A percentile compares a stretch with the other conserved stretches of the same genome.
Evolutionary conservation across 169 alveolate species (phyloP).

Genomic region (Pseudocohnilembus persalinus): DNA sequence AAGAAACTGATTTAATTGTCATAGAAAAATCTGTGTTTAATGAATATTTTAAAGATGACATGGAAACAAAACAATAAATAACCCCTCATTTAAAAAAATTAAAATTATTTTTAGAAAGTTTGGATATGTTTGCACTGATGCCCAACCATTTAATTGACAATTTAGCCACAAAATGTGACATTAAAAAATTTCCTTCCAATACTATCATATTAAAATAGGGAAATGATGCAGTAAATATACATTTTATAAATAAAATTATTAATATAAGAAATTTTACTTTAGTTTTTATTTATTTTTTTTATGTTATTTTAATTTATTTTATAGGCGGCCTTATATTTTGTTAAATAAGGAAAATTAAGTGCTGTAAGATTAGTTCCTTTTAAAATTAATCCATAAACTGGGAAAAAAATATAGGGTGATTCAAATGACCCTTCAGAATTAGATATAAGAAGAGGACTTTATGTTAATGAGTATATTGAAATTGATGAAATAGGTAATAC

Average conservation of each 20-base stretch:
- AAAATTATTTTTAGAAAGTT: not conserved
- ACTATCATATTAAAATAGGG: not conserved
- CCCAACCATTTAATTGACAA: not conserved
- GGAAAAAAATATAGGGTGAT: slow-evolving; percentile 5
- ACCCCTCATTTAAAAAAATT: not conserved
- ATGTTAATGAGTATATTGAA: slow-evolving; percentile 2
- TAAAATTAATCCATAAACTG: not conserved
- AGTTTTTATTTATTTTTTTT: too few relatives aligned
- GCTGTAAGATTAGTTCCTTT: not conserved
- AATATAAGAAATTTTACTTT: not conserved
- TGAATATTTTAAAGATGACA: not conserved
- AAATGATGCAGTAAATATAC: not conserved
- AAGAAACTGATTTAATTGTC: slow-evolving; percentile 2
- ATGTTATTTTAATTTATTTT: too few relatives aligned
- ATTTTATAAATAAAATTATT: not conserved
- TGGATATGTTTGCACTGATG: slow-evolving; percentile 4
- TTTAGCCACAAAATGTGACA: not conserved
- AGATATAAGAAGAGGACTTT: not conserved
- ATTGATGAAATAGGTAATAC: slow-evolving; percentile 19
- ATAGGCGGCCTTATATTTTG: slow-evolving; percentile 9
- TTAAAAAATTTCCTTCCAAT: not conserved
- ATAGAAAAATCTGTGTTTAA: slow-evolving; percentile 3
- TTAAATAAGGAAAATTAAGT: slow-evolving; percentile 1
- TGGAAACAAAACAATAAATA: not conserved
- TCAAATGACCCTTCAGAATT: slow-evolving; percentile 10